phyloP scores from a whole-genome alignment of 495 filamentous ascomycete species.

The Talaromyces proteolyticus region DNA sequence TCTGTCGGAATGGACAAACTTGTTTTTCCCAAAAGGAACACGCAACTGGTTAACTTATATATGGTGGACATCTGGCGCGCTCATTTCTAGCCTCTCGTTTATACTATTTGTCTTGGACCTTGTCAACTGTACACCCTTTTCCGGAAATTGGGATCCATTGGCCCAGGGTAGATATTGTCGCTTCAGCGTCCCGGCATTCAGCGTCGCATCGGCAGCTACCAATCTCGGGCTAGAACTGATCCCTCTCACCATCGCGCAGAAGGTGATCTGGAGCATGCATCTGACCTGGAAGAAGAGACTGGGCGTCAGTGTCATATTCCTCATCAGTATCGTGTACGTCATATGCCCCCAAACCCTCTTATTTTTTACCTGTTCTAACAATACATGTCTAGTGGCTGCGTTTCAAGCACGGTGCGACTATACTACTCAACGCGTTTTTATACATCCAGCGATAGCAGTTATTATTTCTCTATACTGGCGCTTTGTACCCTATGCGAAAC shows the following conservation, averaged over 20 bases:
- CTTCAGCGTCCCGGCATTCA: neutral
- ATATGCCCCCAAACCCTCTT: neutral
- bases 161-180: neutral
- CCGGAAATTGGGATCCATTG: constrained; percentile 1
- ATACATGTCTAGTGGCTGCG: neutral
- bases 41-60: neutral
- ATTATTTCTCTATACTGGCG: constrained; percentile 2
- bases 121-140: neutral
- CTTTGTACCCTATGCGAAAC: neutral
- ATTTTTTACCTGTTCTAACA: neutral
- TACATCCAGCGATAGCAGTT: neutral
- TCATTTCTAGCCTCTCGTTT: neutral
- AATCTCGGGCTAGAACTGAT: neutral
- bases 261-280: constrained; percentile 17
- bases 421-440: neutral
- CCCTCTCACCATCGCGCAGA: constrained; percentile 14
- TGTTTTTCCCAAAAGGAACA: constrained; percentile 11
- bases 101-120: neutral
- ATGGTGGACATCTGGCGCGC: neutral
- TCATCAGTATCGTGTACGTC: constrained; percentile 13
- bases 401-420: neutral
- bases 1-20: constrained; percentile 17
- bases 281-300: constrained; percentile 14
- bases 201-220: neutral
- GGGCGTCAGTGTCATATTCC: constrained; percentile 18